Percentiles rank a stretch among this genome's conserved stretches.
Conservation (phyloP, 2,329 filamentous ascomycete species). For the Cytospora chrysosperma region DNA sequence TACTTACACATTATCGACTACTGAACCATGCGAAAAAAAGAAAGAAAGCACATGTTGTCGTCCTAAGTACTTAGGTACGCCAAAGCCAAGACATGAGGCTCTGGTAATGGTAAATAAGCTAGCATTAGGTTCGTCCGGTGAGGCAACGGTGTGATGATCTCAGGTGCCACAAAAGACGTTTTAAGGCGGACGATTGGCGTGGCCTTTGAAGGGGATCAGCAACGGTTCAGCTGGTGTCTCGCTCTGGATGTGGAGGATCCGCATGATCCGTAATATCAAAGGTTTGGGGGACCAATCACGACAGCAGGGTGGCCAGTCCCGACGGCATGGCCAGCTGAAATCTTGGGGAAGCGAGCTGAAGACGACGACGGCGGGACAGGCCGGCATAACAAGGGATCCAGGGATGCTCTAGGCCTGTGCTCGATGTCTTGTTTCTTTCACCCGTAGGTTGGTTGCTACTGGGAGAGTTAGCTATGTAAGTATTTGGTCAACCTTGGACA, state of each 20-base stretch:
- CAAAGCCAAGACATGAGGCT: conserved; percentile 9
- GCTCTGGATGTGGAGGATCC: conserved; percentile 7
- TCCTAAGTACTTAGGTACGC: neutral
- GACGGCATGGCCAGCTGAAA: conserved; percentile 11
- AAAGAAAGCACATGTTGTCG: too few species aligned
- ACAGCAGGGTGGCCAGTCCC: neutral
- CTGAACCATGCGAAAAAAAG: too few species aligned
- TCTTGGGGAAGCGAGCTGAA: conserved; percentile 8
- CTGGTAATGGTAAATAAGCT: conserved; percentile 6
- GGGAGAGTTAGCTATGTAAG: too few species aligned
- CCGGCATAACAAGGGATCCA: neutral
- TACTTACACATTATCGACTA: neutral
- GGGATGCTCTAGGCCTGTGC: neutral
- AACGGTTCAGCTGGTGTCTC: conserved; percentile 12
- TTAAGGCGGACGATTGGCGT: neutral
- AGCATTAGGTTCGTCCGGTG: neutral
- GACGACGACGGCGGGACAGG: neutral
- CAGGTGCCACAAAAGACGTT: conserved; percentile 4
- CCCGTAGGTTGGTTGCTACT: too few species aligned
- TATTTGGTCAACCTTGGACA: too few species aligned
- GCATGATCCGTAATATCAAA: neutral
- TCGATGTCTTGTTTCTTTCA: too few species aligned
- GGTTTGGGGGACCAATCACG: conserved; percentile 5
- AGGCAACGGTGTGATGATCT: conserved; percentile 2
- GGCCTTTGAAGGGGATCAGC: neutral